These are phyloP conservation scores for Croton setiger DNA, from an alignment of 441 rosid species.

Conservation along the genomic window DNA sequence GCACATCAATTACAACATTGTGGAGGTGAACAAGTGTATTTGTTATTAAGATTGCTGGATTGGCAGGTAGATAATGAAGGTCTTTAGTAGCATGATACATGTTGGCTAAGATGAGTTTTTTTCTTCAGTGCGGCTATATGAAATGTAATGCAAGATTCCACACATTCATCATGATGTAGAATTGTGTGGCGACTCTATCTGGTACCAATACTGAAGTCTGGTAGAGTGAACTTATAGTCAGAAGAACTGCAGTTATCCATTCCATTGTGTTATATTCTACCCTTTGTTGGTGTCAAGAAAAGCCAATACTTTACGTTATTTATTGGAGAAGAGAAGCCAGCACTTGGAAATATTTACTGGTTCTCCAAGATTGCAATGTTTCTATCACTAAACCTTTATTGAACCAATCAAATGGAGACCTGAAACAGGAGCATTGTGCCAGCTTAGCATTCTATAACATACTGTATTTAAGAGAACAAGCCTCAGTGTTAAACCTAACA, in stretches of 20 bases:
- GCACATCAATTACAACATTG: constrained; percentile 47
- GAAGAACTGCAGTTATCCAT: not conserved
- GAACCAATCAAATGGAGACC: no score
- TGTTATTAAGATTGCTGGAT: constrained; percentile 36
- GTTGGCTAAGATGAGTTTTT: not conserved
- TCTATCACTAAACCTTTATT: no score
- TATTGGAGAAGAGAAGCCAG: not conserved
- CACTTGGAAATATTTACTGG: no score
- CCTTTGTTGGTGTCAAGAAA: not conserved
- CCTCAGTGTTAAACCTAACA: no score
- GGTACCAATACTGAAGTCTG: not conserved
- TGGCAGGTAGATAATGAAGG: constrained; percentile 36
- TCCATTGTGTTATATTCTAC: no score
- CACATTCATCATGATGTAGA: not conserved
- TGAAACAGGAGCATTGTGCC: no score
- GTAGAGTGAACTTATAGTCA: not conserved
- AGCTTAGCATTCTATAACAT: no score
- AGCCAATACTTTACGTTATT: not conserved
- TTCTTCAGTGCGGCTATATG: not conserved
- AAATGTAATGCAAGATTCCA: not conserved
- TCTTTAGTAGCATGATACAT: not conserved
- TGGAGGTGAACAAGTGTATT: constrained; percentile 43
- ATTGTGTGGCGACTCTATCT: not conserved
- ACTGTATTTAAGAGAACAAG: no score
- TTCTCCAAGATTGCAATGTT: no score